phyloP scores from a whole-genome alignment of 1,284 basidiomycete genomes.

The Trichosporon faecale region DNA sequence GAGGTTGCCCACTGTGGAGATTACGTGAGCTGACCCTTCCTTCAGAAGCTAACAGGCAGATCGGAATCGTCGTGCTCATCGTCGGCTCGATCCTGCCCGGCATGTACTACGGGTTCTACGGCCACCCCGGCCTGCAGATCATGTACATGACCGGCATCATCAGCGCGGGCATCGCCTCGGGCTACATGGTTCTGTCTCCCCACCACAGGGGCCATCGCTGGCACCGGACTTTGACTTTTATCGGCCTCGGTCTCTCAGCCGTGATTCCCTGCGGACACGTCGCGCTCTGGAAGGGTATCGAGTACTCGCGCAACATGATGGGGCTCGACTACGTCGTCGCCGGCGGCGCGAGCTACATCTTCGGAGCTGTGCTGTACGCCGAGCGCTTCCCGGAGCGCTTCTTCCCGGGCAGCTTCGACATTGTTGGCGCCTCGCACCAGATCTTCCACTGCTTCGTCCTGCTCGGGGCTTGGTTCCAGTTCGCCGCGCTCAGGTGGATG shows the following conservation, averaged over 20 bases:
- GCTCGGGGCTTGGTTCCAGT: conserved; percentile 72
- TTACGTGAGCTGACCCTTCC: conserved; percentile 40
- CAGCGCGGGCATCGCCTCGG: conserved; percentile 32
- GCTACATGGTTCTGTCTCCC: conserved; percentile 67
- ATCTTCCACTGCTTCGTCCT: conserved; percentile 84
- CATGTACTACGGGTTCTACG: conserved; percentile 54
- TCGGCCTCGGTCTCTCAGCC: conserved; percentile 71
- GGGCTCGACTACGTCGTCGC: conserved; percentile 66
- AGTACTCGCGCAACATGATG: conserved; percentile 61
- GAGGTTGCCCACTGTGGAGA: conserved; percentile 49
- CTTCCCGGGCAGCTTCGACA: conserved; percentile 75
- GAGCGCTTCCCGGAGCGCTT: conserved; percentile 76
- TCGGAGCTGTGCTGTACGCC: conserved; percentile 75
- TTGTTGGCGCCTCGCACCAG: conserved; percentile 71
- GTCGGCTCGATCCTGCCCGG: conserved; percentile 78
- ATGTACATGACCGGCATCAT: conserved; percentile 53
- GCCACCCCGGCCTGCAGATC: conserved; percentile 31
- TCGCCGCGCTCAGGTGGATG: conserved; percentile 52
- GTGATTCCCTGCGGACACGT: conserved; percentile 70
- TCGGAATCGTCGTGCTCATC: conserved; percentile 59
- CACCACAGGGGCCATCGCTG: conserved; percentile 72
- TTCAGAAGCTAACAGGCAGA: conserved; percentile 25
- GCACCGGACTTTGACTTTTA: conserved; percentile 74
- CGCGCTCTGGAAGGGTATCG: conserved; percentile 60
- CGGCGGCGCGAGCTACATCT: conserved; percentile 67